A percentile compares a stretch with the other conserved stretches of the same genome.
These are phyloP conservation scores for Penicillium maclennaniae DNA, from an alignment of 495 filamentous ascomycete species.

Conservation along the genomic window DNA sequence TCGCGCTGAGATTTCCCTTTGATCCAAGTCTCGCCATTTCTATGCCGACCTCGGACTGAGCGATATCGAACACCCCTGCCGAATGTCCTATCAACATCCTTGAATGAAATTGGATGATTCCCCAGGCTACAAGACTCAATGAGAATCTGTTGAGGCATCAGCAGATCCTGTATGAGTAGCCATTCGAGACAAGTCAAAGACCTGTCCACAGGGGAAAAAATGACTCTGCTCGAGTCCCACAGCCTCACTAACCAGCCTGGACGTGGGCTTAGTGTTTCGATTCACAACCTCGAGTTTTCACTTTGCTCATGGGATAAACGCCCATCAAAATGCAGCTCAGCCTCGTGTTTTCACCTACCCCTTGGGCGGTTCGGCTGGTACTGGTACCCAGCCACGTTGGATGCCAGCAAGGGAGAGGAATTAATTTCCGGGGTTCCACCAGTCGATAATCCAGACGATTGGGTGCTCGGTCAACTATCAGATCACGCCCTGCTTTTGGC, in stretches of 20 bases:
- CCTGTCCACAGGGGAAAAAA: too few species aligned
- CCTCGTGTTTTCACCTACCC: slow-evolving; percentile 17
- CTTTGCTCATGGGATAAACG: background rate
- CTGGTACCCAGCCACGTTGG: slow-evolving; percentile 16
- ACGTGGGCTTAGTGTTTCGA: background rate
- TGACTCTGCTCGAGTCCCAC: background rate
- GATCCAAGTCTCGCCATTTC: too few species aligned
- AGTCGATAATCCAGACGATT: background rate
- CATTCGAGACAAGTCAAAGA: too few species aligned
- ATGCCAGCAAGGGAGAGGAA: slow-evolving; percentile 20
- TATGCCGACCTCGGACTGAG: too few species aligned
- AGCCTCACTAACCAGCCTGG: too few species aligned
- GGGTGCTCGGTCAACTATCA: background rate
- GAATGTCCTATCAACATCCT: too few species aligned
- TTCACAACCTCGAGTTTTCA: background rate
- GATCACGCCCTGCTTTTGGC: background rate
- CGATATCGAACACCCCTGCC: too few species aligned
- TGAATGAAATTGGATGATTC: too few species aligned
- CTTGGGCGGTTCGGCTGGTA: background rate
- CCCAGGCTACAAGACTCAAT: too few species aligned
- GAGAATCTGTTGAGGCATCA: too few species aligned
- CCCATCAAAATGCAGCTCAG: background rate
- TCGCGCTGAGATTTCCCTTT: too few species aligned
- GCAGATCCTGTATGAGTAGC: too few species aligned
- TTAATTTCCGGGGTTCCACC: background rate